A percentile compares a stretch with the other conserved stretches of the same genome.
Conservation (phyloP, 331 rosid species). For the Rhamnella rubrinervis region DNA sequence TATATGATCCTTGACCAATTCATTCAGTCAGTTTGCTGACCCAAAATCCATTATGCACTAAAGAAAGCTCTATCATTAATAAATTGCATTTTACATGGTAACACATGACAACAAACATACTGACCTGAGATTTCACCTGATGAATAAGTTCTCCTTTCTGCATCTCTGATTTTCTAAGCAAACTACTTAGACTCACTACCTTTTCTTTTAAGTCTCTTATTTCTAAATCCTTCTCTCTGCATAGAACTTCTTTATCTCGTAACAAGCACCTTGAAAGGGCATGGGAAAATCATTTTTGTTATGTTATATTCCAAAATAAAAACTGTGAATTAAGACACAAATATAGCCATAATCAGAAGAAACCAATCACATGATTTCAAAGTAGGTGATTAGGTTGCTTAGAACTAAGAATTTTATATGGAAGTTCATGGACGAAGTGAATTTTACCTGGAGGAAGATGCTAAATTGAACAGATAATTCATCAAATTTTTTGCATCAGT, state of each 20-base stretch:
- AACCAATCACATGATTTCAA: neutral
- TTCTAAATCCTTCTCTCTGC: conserved; percentile 71
- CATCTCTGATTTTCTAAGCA: conserved; percentile 58
- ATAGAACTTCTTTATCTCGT: conserved; percentile 65
- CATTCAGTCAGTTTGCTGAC: neutral
- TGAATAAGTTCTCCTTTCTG: conserved; percentile 62
- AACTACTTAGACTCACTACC: conserved; percentile 52
- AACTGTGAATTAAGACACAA: neutral
- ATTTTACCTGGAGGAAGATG: conserved; percentile 77
- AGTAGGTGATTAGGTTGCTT: too few relatives aligned
- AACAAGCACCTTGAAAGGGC: conserved; percentile 51
- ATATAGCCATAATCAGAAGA: too few relatives aligned
- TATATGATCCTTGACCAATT: neutral
- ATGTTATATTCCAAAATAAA: conserved; percentile 2
- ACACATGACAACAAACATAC: conserved; percentile 10
- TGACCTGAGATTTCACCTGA: conserved; percentile 52
- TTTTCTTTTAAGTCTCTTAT: conserved; percentile 82
- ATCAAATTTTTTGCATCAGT: conserved; percentile 77
- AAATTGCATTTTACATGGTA: neutral
- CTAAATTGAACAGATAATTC: conserved; percentile 75
- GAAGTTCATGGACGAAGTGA: neutral
- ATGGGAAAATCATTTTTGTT: conserved; percentile 7
- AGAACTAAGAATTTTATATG: too few relatives aligned
- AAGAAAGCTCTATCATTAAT: too few relatives aligned
- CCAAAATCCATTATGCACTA: neutral